Conservation (phyloP, 495 filamentous ascomycete species). For the Pseudomonodictys pantanalensis region DNA sequence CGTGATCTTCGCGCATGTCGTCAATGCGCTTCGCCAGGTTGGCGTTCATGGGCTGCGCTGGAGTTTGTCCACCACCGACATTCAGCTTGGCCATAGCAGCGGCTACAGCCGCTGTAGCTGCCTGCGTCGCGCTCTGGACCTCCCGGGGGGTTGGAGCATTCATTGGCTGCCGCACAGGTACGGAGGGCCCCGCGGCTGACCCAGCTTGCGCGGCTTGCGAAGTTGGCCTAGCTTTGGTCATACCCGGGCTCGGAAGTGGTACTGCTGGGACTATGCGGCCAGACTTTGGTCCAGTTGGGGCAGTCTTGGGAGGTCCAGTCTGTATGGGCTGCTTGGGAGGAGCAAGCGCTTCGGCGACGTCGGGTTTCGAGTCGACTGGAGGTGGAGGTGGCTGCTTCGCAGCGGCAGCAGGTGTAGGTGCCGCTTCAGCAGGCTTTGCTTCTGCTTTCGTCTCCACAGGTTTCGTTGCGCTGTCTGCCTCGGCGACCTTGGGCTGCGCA, state of each 20-base stretch:
- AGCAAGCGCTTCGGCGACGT: constrained; percentile 39
- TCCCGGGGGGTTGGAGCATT: constrained; percentile 39
- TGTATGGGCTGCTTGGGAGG: constrained; percentile 38
- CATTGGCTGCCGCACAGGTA: no score
- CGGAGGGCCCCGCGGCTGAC: constrained; percentile 36
- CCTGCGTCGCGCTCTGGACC: constrained; percentile 72
- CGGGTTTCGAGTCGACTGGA: constrained; percentile 45
- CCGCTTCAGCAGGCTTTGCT: constrained; percentile 13
- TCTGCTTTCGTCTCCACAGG: constrained; percentile 12
- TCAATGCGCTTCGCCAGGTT: constrained; percentile 80
- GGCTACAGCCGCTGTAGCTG: constrained; percentile 80
- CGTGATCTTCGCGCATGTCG: constrained; percentile 69
- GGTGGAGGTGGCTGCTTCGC: constrained; percentile 41
- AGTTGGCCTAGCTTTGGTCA: constrained; percentile 18
- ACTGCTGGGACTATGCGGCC: constrained; percentile 68
- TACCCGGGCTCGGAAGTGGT: constrained; percentile 40
- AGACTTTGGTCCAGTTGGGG: constrained; percentile 62
- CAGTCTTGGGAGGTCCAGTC: constrained; percentile 43
- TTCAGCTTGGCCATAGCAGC: constrained; percentile 83
- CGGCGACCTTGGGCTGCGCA: constrained; percentile 37
- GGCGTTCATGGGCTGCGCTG: constrained; percentile 28
- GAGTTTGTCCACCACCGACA: constrained; percentile 45
- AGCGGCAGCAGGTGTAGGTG: constrained; percentile 20
- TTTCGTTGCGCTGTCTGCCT: constrained; percentile 33
- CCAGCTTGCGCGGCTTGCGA: constrained; percentile 18